These are phyloP conservation scores for Colletotrichum tanaceti DNA, from an alignment of 2,329 filamentous ascomycete species.

Conservation along the genomic window DNA sequence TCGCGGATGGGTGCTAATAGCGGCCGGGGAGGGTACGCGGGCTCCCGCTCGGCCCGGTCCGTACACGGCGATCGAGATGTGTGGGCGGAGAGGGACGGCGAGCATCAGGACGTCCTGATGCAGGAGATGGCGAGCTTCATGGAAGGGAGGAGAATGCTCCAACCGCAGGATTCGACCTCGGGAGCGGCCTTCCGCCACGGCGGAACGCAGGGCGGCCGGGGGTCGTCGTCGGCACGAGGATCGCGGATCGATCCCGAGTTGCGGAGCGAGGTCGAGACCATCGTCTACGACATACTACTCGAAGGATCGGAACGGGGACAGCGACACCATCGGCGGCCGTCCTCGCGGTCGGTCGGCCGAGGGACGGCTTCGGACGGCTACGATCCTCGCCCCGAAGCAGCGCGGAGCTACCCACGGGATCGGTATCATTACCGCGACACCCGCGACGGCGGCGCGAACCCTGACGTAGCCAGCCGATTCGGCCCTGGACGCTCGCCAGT, in stretches of 20 bases:
- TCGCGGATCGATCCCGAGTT: background rate
- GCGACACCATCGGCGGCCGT: background rate
- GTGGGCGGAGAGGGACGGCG: background rate
- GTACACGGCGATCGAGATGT: background rate
- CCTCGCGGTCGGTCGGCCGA: background rate
- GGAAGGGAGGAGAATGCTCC: background rate
- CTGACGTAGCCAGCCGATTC: background rate
- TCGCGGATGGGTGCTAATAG: background rate
- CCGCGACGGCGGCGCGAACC: background rate
- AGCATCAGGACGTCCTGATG: background rate
- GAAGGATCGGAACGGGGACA: background rate
- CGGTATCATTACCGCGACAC: background rate
- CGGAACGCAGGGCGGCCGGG: background rate
- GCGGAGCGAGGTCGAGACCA: background rate
- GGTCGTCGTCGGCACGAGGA: background rate
- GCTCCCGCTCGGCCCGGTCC: background rate
- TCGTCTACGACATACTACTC: background rate
- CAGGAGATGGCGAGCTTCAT: background rate
- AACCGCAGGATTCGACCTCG: background rate
- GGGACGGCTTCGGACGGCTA: background rate
- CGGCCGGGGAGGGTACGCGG: background rate
- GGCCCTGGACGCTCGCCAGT: background rate
- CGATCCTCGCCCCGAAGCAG: background rate
- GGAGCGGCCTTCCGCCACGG: background rate
- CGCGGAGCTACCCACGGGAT: background rate